These are phyloP conservation scores for Claviceps cyperi DNA, from an alignment of 2,329 filamentous ascomycete species.

Conservation along the genomic window DNA sequence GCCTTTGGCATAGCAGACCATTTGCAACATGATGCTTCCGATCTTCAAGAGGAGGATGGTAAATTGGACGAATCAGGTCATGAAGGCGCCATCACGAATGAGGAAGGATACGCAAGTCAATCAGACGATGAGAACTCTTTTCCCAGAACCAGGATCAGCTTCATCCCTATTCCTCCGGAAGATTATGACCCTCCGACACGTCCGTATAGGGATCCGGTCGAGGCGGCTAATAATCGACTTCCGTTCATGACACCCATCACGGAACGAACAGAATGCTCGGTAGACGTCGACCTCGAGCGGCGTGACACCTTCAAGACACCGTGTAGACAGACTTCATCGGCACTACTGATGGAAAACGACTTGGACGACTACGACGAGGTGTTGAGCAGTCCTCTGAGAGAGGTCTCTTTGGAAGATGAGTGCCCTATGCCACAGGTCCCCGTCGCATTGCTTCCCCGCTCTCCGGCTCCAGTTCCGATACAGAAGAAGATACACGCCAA, in stretches of 20 bases:
- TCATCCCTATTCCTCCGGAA: constrained; percentile 68
- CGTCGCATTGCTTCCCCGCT: constrained; percentile 33
- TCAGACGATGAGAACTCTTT: constrained; percentile 26
- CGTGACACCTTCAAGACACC: constrained; percentile 62
- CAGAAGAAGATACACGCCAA: constrained; percentile 19
- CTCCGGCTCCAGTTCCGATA: constrained; percentile 16
- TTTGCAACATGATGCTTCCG: background rate
- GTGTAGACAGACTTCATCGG: constrained; percentile 36
- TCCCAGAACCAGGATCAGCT: constrained; percentile 47
- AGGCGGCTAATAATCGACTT: constrained; percentile 76
- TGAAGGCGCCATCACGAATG: constrained; percentile 19
- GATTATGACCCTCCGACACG: constrained; percentile 69
- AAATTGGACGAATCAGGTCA: background rate
- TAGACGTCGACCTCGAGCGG: constrained; percentile 50
- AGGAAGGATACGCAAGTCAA: constrained; percentile 26
- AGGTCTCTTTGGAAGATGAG: constrained; percentile 39
- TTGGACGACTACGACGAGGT: constrained; percentile 28
- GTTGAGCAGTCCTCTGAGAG: constrained; percentile 59
- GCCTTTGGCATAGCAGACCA: constrained; percentile 16
- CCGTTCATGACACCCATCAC: constrained; percentile 99
- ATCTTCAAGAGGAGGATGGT: background rate
- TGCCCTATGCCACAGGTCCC: constrained; percentile 32
- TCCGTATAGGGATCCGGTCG: constrained; percentile 65
- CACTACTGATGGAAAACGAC: constrained; percentile 16
- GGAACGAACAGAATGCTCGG: constrained; percentile 80